These are phyloP conservation scores for Micractinium conductrix DNA, from an alignment of 139 green algal species.

Conservation along the genomic window DNA sequence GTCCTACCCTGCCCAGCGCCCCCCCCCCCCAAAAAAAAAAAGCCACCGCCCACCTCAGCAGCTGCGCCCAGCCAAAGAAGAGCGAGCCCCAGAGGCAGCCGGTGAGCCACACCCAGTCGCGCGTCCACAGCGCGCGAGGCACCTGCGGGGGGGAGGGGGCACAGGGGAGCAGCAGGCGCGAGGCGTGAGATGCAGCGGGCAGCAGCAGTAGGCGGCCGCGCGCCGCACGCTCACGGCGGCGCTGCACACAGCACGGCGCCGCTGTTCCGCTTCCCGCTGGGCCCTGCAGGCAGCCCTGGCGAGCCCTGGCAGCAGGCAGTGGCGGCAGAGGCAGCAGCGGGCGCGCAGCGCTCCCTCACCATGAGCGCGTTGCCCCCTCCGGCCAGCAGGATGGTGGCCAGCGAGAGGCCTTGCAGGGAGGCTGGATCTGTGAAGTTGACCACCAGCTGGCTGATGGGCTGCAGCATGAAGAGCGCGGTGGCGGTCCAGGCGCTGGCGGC, in stretches of 20 bases:
- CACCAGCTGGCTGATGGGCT: slow-evolving; percentile 78
- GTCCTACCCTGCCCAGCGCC: not conserved
- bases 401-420: slow-evolving; percentile 62
- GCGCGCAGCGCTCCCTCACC: too few species aligned
- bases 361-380: slow-evolving; percentile 88
- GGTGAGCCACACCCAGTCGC: slow-evolving; percentile 84
- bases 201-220: too few species aligned
- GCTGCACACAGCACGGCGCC: too few species aligned
- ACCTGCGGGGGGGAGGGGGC: too few species aligned
- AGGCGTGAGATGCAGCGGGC: too few species aligned
- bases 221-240: too few species aligned
- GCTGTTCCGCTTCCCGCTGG: too few species aligned
- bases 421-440: not conserved
- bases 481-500: slow-evolving; percentile 70
- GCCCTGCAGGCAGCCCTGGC: too few species aligned
- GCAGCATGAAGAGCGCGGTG: slow-evolving; percentile 80
- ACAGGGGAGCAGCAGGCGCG: too few species aligned
- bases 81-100: slow-evolving; percentile 47
- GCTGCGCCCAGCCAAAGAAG: slow-evolving; percentile 36
- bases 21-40: not conserved
- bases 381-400: slow-evolving; percentile 82
- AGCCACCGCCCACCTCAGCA: slow-evolving; percentile 30
- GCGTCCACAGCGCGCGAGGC: slow-evolving; percentile 81
- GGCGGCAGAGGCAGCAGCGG: too few species aligned
- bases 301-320: too few species aligned